These are phyloP conservation scores for Scheffersomyces parashehatae DNA, from an alignment of 1,139 yeast species.

Conservation along the genomic window DNA sequence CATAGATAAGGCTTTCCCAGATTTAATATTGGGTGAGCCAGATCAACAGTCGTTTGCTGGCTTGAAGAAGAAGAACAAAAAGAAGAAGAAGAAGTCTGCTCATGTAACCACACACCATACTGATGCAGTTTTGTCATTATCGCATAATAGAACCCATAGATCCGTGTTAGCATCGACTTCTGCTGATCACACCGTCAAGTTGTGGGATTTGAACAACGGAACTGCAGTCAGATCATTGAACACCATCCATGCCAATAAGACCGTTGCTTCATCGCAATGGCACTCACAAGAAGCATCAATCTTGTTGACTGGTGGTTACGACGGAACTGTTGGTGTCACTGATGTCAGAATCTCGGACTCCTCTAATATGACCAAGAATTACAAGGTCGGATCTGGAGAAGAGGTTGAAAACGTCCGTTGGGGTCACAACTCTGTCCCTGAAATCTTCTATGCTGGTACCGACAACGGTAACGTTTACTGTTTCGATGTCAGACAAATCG, in stretches of 20 bases:
- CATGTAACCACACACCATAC: slow-evolving; percentile 83
- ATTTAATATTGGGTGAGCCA: slow-evolving; percentile 83
- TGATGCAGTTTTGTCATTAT: slow-evolving; percentile 86
- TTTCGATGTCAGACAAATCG: slow-evolving; percentile 75
- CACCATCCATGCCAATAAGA: slow-evolving; percentile 60
- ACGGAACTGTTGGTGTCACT: slow-evolving; percentile 71
- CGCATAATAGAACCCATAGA: slow-evolving; percentile 81
- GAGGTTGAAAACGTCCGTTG: slow-evolving; percentile 86
- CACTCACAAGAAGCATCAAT: slow-evolving; percentile 75
- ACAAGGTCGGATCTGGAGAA: slow-evolving; percentile 62
- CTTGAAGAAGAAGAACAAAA: slow-evolving; percentile 45
- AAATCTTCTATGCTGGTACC: slow-evolving; percentile 82
- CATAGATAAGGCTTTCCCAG: slow-evolving; percentile 93
- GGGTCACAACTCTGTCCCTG: slow-evolving; percentile 54
- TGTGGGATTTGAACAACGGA: slow-evolving; percentile 87
- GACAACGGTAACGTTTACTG: slow-evolving; percentile 90
- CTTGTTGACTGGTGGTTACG: slow-evolving; percentile 90
- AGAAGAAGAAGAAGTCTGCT: slow-evolving; percentile 46
- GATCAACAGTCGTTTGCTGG: slow-evolving; percentile 47
- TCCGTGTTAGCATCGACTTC: slow-evolving; percentile 90
- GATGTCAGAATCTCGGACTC: slow-evolving; percentile 84
- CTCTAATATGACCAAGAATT: slow-evolving; percentile 57
- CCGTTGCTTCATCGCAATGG: slow-evolving; percentile 89
- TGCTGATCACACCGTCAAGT: slow-evolving; percentile 90
- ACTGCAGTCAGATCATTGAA: slow-evolving; percentile 72